Conservation (phyloP, 2,329 filamentous ascomycete species). For the Fusarium humuli region DNA sequence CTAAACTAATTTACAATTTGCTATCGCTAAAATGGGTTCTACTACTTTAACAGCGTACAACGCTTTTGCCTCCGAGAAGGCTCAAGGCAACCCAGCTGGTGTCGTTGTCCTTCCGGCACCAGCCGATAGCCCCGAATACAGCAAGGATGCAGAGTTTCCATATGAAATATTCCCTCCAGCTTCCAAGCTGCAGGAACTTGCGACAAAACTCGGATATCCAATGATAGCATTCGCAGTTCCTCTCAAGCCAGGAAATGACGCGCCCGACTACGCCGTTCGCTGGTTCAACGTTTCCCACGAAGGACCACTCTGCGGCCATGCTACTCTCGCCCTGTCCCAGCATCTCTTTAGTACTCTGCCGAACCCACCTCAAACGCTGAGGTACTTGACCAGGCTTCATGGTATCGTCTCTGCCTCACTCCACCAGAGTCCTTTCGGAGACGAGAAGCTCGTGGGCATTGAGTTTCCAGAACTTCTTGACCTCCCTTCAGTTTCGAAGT, state of each 20-base stretch:
- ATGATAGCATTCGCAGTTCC: constrained; percentile 1
- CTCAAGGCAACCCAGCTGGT: constrained; percentile 10
- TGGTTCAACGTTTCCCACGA: constrained; percentile 19
- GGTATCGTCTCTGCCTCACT: constrained; percentile 3
- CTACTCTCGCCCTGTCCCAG: constrained; percentile 8
- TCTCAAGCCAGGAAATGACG: background rate
- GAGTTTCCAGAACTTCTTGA: constrained; percentile 2
- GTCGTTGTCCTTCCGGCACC: background rate
- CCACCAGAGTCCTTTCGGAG: background rate
- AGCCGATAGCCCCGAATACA: accelerated
- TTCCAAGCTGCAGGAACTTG: background rate
- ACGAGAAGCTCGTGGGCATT: constrained; percentile 4
- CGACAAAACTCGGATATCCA: accelerated
- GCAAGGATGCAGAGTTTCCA: background rate
- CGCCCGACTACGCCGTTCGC: constrained; percentile 2
- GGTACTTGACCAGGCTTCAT: constrained; percentile 15
- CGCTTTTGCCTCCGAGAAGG: constrained; percentile 2
- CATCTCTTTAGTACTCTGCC: background rate
- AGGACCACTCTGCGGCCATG: constrained; percentile 11
- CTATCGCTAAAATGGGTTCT: background rate
- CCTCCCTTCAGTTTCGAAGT: background rate
- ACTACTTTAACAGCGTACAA: background rate
- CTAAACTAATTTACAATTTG: too few species aligned
- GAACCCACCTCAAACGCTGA: background rate
- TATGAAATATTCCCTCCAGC: background rate